These are phyloP conservation scores for Dactylella cylindrospora DNA, from an alignment of 2,329 filamentous ascomycete genomes.

Conservation along the genomic window DNA sequence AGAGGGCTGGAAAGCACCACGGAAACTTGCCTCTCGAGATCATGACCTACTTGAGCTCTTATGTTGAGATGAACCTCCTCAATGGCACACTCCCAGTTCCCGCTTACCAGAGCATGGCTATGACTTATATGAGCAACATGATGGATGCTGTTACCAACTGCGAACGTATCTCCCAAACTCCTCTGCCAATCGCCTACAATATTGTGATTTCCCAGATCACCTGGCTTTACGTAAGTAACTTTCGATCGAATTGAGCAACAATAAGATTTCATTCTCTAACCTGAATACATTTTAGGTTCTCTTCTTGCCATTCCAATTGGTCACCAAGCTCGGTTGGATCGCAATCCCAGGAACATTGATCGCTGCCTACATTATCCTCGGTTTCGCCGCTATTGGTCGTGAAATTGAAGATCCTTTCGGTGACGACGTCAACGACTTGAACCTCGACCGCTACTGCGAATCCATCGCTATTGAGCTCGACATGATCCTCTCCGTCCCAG, in stretches of 20 bases:
- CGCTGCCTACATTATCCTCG: slow-evolving; percentile 79
- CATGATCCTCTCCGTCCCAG: slow-evolving; percentile 64
- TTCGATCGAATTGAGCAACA: neutral
- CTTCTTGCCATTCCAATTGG: slow-evolving; percentile 78
- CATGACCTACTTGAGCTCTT: slow-evolving; percentile 68
- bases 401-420: slow-evolving; percentile 87
- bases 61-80: slow-evolving; percentile 63
- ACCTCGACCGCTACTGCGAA: slow-evolving; percentile 73
- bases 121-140: slow-evolving; percentile 59
- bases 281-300: slow-evolving; percentile 12
- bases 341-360: slow-evolving; percentile 73
- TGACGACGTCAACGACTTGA: slow-evolving; percentile 77
- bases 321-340: slow-evolving; percentile 65
- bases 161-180: slow-evolving; percentile 78
- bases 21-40: slow-evolving; percentile 85
- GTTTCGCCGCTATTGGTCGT: slow-evolving; percentile 71
- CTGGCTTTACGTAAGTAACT: slow-evolving; percentile 68
- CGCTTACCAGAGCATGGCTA: slow-evolving; percentile 63
- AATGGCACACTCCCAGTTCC: slow-evolving; percentile 61
- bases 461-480: slow-evolving; percentile 74
- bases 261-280: neutral
- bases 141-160: slow-evolving; percentile 72
- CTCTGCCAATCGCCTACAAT: slow-evolving; percentile 77
- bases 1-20: slow-evolving; percentile 60
- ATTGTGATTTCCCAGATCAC: slow-evolving; percentile 85